Percentiles rank a stretch among this genome's conserved stretches.
Evolutionary conservation across 805 yeast species (phyloP).

Genomic region (Hemisphaericaspora nanyangensis): DNA sequence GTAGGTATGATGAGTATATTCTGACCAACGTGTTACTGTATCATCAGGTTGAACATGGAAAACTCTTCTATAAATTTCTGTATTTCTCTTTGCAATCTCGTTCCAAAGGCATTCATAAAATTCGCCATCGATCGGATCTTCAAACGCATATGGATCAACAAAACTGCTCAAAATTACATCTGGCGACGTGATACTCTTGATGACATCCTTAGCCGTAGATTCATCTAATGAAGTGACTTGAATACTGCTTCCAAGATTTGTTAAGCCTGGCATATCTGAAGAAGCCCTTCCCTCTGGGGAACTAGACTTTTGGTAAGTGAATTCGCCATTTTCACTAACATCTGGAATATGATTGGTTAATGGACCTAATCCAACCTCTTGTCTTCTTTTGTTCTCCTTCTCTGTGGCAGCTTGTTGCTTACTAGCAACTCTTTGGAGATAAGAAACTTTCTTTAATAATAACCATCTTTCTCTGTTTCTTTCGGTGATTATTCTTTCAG

Average conservation of each 20-base stretch:
- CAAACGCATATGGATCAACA: slow-evolving; percentile 84
- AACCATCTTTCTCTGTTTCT: slow-evolving; percentile 62
- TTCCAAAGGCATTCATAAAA: slow-evolving; percentile 87
- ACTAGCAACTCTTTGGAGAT: slow-evolving; percentile 63
- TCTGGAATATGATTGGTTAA: not conserved
- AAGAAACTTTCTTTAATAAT: slow-evolving; percentile 65
- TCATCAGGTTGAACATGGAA: slow-evolving; percentile 97
- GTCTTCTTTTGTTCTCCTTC: slow-evolving; percentile 36
- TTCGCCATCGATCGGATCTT: slow-evolving; percentile 78
- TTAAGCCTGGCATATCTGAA: not conserved
- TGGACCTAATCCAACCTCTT: slow-evolving; percentile 23
- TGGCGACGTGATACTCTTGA: slow-evolving; percentile 38
- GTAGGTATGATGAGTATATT: slow-evolving; percentile 69
- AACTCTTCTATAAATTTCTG: slow-evolving; percentile 73
- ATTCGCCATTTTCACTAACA: not conserved
- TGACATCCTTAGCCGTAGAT: slow-evolving; percentile 36
- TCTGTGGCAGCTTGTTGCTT: slow-evolving; percentile 40
- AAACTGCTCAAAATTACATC: slow-evolving; percentile 39
- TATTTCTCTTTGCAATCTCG: slow-evolving; percentile 78
- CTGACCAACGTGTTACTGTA: slow-evolving; percentile 83
- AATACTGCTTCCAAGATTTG: slow-evolving; percentile 9
- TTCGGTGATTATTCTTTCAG: slow-evolving; percentile 34
- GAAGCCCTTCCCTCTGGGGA: slow-evolving; percentile 1
- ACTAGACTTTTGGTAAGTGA: not conserved
- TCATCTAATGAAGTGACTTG: slow-evolving; percentile 45